Conservation (phyloP, 1,284 basidiomycete genomes). For the Golubevia sp. region DNA sequence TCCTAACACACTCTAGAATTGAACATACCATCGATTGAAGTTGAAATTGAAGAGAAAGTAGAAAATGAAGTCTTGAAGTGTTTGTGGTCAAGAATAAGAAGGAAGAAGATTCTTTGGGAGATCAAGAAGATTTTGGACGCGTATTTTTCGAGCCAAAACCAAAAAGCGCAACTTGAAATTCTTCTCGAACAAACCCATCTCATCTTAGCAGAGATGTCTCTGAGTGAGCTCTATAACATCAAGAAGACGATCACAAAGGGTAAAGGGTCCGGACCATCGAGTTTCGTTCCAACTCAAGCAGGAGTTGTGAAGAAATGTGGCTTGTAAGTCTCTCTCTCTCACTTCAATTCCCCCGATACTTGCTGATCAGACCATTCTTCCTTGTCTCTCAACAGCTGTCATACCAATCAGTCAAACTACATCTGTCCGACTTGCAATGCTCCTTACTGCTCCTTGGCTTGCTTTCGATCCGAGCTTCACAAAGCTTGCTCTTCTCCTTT, state of each 20-base stretch:
- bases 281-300: slow-evolving; percentile 16
- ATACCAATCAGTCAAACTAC: slow-evolving; percentile 22
- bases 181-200: no score
- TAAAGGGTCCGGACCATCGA: slow-evolving; percentile 17
- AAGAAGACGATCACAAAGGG: slow-evolving; percentile 24
- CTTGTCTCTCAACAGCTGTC: slow-evolving; percentile 18
- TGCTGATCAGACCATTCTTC: slow-evolving; percentile 20
- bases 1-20: no score
- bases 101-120: no score
- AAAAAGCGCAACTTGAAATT: no score
- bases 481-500: slow-evolving; percentile 29
- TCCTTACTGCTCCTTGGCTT: slow-evolving; percentile 42
- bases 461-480: slow-evolving; percentile 32
- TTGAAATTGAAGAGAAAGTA: no score
- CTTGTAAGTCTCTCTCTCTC: neutral
- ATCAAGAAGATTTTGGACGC: no score
- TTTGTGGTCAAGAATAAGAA: no score
- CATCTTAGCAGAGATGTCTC: slow-evolving; percentile 17
- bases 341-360: slow-evolving; percentile 17
- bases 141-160: no score
- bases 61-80: no score
- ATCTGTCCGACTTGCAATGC: slow-evolving; percentile 45
- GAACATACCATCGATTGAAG: no score
- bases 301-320: slow-evolving; percentile 2
- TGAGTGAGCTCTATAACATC: slow-evolving; percentile 42